phyloP scores from a whole-genome alignment of 345 rosid species.

The Noccaea caerulescens region DNA sequence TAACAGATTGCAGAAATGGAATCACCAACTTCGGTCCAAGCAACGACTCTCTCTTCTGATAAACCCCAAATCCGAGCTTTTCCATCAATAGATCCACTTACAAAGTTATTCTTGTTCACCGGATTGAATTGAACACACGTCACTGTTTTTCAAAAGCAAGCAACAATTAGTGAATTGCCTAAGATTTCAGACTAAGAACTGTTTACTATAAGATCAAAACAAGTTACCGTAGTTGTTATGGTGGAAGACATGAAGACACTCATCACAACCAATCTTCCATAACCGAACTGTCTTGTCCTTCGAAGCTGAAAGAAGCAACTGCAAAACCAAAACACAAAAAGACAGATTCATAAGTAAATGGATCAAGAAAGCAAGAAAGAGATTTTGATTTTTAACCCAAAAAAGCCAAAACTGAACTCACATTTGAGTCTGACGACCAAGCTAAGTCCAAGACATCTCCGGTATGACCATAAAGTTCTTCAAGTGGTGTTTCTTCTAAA shows the following conservation, averaged over 20 bases:
- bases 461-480: slow-evolving; percentile 70
- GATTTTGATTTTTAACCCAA: no score
- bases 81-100: slow-evolving; percentile 93
- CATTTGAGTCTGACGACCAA: slow-evolving; percentile 93
- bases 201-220: neutral
- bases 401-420: slow-evolving; percentile 45
- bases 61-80: slow-evolving; percentile 93
- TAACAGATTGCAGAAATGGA: slow-evolving; percentile 75
- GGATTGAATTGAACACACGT: slow-evolving; percentile 92
- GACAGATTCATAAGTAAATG: neutral
- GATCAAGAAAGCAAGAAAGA: neutral
- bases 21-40: slow-evolving; percentile 77
- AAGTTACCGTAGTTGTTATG: slow-evolving; percentile 72
- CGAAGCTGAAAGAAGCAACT: slow-evolving; percentile 80
- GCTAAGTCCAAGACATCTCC: slow-evolving; percentile 77
- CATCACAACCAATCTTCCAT: slow-evolving; percentile 65
- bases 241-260: slow-evolving; percentile 59
- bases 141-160: slow-evolving; percentile 54
- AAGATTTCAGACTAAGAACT: neutral
- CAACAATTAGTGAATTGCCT: neutral
- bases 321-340: slow-evolving; percentile 39
- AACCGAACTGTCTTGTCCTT: slow-evolving; percentile 76
- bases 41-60: slow-evolving; percentile 64
- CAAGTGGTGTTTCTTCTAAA: slow-evolving; percentile 71
- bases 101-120: slow-evolving; percentile 62